Base-by-base conservation (phyloP, 208 protist species). In the Crithidia brevicula region DNA sequence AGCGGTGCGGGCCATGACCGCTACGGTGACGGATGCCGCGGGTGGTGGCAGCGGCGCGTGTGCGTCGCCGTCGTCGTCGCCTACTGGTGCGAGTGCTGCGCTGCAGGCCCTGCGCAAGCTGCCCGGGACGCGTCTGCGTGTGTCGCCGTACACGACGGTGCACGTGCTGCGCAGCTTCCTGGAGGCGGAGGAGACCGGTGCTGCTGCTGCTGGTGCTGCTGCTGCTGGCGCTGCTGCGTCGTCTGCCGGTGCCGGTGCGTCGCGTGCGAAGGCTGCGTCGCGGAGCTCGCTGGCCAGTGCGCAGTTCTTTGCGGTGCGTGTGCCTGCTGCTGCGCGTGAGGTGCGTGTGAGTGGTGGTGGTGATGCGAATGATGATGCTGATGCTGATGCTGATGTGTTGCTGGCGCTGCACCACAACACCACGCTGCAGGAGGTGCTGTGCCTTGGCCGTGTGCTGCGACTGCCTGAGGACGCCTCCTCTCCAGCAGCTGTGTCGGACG, bases 71-170 rank as follows among this genome's bases (percentile, higher is more conserved):
- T 45, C 30, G 9, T 20, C 23, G 28, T 18, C 33, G 43, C 3
- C 42, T 46, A n/a, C n/a, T n/a, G n/a, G n/a, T n/a, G n/a, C n/a
- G n/a, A n/a, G n/a, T n/a, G 66, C 36, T 22, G 57, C 56, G 18
- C n/a, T 36, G 15, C 56, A 13, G 49, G 51, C 38, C 2, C 58
- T 73, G 58, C 57, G 58, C 50, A 58, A 58, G 58, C 47, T 73
- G 25, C 49, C 36, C 16, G 67, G 67, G 11, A 73, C 46, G 58
- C 47, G 54, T 15, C 58, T 73, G 20, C 43, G 67, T 6, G 25
- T 73, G 5, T 52, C 67, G 25, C 67, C 58, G 10, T 52, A 50
- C 67, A 73, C 67, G 20, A 66, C 67, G 20, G 61, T 73, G 34
- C 57, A 73, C 28, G 15, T 34, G 28, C 38, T 73, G 33, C 67